Evolutionary conservation across 768 basidiomycete species (phyloP), one percentile per base, ranked within the genome.

Genomic region (Favolaschia claudopus): DNA sequence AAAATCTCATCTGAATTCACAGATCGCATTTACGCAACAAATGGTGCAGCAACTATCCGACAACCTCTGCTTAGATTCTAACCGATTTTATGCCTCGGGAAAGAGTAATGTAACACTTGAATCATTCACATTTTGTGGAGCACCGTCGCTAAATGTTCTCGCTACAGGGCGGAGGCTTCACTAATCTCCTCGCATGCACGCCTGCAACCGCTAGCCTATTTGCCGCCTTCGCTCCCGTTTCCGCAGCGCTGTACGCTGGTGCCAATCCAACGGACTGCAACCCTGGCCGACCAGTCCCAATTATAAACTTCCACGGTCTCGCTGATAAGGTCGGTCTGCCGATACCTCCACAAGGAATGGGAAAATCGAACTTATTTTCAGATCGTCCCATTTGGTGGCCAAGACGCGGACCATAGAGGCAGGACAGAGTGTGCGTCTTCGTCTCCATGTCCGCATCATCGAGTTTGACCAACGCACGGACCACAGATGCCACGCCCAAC

Each of bases 111-210:
- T 44, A 19, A 22, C 24, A 27, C 15, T 25, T 15, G 12, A 22
- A n/a, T 31, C 39, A 17, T 15, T 8, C 6, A 9, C 24, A 5
- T 0, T 24, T 28, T 15, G 19, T 17, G 3, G 34, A 28, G n/a
- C 17, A 10, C 9, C n/a, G 13, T 7, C 4, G n/a, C n/a, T n/a
- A n/a, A n/a, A n/a, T n/a, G n/a, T n/a, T n/a, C n/a, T n/a, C n/a
- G n/a, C n/a, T n/a, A n/a, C 50, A 52, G 50, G 60, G 61, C 44
- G 61, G 61, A 12, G 62, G 58, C 14, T 56, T 63, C 52, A 63
- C 62, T 42, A 58, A 63, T 43, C 55, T 63, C 45, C 57, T 63
- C 32, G 62, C 62, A n/a, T 63, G 62, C 37, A 63, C 55, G 25
- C 55, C 50, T 15, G 37, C 56, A 7, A 63, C 62, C 7, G 62